Percentiles rank a stretch among this genome's conserved stretches.
phyloP scores from a whole-genome alignment of 2,329 filamentous ascomycete genomes.

The Biscogniauxia mediterranea region DNA sequence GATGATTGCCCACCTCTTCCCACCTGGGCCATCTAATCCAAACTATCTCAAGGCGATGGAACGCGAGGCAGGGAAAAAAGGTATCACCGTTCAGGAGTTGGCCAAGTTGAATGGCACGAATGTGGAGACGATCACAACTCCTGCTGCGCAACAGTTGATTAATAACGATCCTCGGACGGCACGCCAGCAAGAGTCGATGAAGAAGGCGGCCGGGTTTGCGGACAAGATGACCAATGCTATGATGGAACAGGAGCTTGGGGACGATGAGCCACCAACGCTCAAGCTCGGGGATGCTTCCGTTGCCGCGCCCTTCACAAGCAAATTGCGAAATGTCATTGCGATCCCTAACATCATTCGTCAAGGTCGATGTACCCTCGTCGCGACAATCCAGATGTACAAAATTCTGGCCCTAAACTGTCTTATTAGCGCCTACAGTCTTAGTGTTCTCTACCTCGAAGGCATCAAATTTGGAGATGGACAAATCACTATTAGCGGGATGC shows the following conservation, averaged over 20 bases:
- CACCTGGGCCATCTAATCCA: constrained; percentile 87
- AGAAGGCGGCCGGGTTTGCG: constrained; percentile 74
- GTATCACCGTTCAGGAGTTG: constrained; percentile 59
- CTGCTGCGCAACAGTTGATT: constrained; percentile 60
- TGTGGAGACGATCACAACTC: constrained; percentile 64
- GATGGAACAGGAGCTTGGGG: constrained; percentile 86
- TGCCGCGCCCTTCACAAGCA: constrained; percentile 95
- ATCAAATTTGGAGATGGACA: constrained; percentile 99
- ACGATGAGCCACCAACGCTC: constrained; percentile 88
- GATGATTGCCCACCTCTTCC: constrained; percentile 90
- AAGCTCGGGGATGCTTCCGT: constrained; percentile 97
- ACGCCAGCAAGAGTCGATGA: constrained; percentile 63
- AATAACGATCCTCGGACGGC: constrained; percentile 54
- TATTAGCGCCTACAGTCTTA: constrained; percentile 95
- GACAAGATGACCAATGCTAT: constrained; percentile 83
- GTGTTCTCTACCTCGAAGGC: constrained; percentile 92
- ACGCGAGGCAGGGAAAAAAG: constrained; percentile 78
- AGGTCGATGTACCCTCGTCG: constrained; percentile 93
- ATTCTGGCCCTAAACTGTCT: constrained; percentile 96
- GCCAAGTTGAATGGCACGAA: constrained; percentile 52
- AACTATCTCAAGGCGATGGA: constrained; percentile 90
- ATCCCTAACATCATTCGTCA: constrained; percentile 98
- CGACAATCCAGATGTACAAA: constrained; percentile 99
- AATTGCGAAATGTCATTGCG: constrained; percentile 93
- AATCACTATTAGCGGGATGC: constrained; percentile 97